Percentiles rank a stretch among this genome's conserved stretches.
These are phyloP conservation scores for Coemansia sp. DNA, from an alignment of 192 early-diverging fungal species.

Conservation along the genomic window DNA sequence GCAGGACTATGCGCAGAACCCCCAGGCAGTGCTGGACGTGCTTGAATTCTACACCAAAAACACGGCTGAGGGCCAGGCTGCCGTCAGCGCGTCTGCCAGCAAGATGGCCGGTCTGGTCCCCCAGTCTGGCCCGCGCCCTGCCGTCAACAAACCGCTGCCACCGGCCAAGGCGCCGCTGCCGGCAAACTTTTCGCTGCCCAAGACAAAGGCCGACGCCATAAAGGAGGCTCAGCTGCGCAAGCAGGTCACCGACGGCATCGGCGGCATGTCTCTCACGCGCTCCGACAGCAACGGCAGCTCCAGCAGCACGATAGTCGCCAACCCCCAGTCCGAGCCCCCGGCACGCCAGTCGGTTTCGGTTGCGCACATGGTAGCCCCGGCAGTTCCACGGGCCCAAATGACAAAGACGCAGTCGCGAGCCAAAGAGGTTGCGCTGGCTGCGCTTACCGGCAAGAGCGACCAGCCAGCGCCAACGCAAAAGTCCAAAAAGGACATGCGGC, in stretches of 20 bases:
- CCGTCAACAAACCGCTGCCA: constrained; percentile 45
- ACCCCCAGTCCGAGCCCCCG: constrained; percentile 10
- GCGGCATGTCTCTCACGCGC: constrained; percentile 44
- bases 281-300: constrained; percentile 25
- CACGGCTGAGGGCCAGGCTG: constrained; percentile 46
- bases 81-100: constrained; percentile 43
- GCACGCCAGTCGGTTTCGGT: constrained; percentile 6
- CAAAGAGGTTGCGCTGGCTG: constrained; percentile 56
- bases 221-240: constrained; percentile 53
- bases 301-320: constrained; percentile 12
- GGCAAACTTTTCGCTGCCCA: constrained; percentile 42
- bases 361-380: constrained; percentile 14
- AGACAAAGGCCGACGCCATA: constrained; percentile 46
- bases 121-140: background rate
- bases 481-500: constrained; percentile 72
- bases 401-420: constrained; percentile 55
- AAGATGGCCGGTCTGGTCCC: constrained; percentile 59
- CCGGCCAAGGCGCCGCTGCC: constrained; percentile 46
- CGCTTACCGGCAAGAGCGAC: constrained; percentile 50
- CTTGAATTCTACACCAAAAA: constrained; percentile 98
- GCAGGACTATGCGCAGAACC: constrained; percentile 97
- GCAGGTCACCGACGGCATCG: constrained; percentile 48
- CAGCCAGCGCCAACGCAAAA: constrained; percentile 48
- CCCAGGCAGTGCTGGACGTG: constrained; percentile 96
- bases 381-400: constrained; percentile 29